These are phyloP conservation scores for Scenedesmus sp. DNA, from an alignment of 163 green algal genomes.

Conservation along the genomic window DNA sequence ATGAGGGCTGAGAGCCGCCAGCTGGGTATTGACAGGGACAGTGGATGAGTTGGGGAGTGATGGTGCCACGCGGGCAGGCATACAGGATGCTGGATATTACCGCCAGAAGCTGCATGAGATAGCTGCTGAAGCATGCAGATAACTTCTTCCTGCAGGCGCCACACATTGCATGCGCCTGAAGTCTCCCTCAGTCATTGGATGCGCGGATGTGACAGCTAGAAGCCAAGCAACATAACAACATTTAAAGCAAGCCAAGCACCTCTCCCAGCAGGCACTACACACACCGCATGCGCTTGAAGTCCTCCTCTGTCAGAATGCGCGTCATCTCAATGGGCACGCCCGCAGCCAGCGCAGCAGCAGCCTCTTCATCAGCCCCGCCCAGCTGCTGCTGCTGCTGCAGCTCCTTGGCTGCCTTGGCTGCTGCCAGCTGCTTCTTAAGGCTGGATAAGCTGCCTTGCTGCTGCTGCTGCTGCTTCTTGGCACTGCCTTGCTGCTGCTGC, in stretches of 20 bases:
- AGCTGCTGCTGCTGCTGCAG: constrained; percentile 62
- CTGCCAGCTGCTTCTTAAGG: constrained; percentile 78
- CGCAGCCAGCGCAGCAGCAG: constrained; percentile 11
- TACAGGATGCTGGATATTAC: no score
- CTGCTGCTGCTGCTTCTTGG: constrained; percentile 28
- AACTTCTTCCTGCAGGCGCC: no score
- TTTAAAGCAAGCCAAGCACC: background rate
- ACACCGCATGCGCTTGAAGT: constrained; percentile 88
- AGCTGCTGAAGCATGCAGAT: no score
- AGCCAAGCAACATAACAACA: background rate
- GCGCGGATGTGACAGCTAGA: background rate
- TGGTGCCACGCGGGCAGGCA: no score
- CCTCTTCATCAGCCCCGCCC: constrained; percentile 7
- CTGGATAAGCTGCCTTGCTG: constrained; percentile 68
- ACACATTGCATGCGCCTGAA: no score
- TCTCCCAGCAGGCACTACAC: background rate
- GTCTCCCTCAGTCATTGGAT: background rate
- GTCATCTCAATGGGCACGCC: constrained; percentile 76
- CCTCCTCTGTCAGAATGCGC: constrained; percentile 82
- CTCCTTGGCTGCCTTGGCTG: constrained; percentile 56
- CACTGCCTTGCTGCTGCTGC: constrained; percentile 54
- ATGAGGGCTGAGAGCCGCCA: no score
- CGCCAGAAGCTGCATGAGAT: no score
- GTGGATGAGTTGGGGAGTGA: no score
- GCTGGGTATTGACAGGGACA: no score